phyloP scores from a whole-genome alignment of 1,284 basidiomycete species.

The Pseudozyma flocculosa region DNA sequence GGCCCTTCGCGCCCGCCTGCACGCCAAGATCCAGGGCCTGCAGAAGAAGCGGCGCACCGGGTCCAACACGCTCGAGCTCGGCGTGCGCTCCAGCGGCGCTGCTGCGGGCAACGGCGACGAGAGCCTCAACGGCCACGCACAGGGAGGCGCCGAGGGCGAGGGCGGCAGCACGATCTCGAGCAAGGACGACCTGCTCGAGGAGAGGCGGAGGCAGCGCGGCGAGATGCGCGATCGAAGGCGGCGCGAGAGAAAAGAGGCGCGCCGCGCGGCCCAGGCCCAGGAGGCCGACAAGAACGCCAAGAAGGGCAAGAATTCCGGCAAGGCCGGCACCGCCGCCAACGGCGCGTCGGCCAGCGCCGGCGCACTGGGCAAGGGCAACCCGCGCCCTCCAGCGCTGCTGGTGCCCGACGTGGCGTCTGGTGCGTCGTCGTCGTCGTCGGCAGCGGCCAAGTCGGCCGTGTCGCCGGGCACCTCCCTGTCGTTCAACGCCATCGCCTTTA shows the following conservation, averaged over 20 bases:
- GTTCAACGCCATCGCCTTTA: constrained; percentile 42
- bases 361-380: constrained; percentile 18
- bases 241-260: constrained; percentile 42
- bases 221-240: constrained; percentile 52
- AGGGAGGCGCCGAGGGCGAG: constrained; percentile 3
- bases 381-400: constrained; percentile 39
- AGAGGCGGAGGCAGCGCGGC: constrained; percentile 46
- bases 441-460: constrained; percentile 5
- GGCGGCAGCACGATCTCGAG: constrained; percentile 37
- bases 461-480: constrained; percentile 19
- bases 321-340: constrained; percentile 15
- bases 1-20: constrained; percentile 45
- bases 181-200: constrained; percentile 52
- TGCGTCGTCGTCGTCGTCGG: constrained; percentile 13
- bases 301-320: constrained; percentile 13
- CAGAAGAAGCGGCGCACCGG: constrained; percentile 35
- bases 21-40: constrained; percentile 46
- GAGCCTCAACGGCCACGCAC: no score
- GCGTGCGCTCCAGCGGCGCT: constrained; percentile 10
- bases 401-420: constrained; percentile 18
- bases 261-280: constrained; percentile 13
- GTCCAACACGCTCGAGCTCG: constrained; percentile 8
- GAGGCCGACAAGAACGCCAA: constrained; percentile 9
- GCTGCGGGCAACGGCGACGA: not conserved
- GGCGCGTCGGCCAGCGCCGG: constrained; percentile 7